Base-by-base conservation (phyloP, 2,329 filamentous ascomycete genomes). In the Chaetomium sp. region DNA sequence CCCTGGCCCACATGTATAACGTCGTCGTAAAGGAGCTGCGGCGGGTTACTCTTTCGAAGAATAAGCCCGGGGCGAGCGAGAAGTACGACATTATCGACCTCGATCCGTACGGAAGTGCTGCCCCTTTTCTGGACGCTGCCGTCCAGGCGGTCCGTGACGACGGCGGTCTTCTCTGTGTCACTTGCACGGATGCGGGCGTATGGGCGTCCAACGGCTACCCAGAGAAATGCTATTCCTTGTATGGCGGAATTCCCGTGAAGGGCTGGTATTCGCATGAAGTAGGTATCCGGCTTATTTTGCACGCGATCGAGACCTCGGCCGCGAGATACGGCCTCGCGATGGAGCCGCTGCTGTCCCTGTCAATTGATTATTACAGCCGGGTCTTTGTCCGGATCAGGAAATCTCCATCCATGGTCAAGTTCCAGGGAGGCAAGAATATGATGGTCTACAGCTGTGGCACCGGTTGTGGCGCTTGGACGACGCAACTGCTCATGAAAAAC, bases 1-100 rank as follows among this genome's bases (percentile, higher is more conserved):
- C 95, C 0, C 86, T 95, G 55, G 88, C 87, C 4, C 92, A 96
- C 77, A 98, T 99, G 94, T 97, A 98, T 76, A 84, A 84, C 67
- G 80, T 86, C 60, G 81, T 90, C 54, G 84, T 87, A 7, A 77
- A 82, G 45, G 82, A 83, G 61, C 74, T 84, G 42, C 76, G 83
- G 71, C 71, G 78, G n/a, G 72, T 72, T 25, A 74, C 75, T 74
- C 60, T 73, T 70, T 19, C 63, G 25, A 73, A 71, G 53, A 76
- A 80, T 65, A 73, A 78, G 64, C 70, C 74, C 25, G 75, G 79
- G 66, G 78, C 75, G 58, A 74, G 77, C 35, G 78, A 80, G 68
- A 83, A 87, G 73, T 99, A 96, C 75, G 92, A 98, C 76, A 93
- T 97, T 25, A 95, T 99, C 68, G 95, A 99, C 75, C 84, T 99